These are phyloP conservation scores for Penicillium olsonii DNA, from an alignment of 2,329 filamentous ascomycete genomes.

Conservation along the genomic window DNA sequence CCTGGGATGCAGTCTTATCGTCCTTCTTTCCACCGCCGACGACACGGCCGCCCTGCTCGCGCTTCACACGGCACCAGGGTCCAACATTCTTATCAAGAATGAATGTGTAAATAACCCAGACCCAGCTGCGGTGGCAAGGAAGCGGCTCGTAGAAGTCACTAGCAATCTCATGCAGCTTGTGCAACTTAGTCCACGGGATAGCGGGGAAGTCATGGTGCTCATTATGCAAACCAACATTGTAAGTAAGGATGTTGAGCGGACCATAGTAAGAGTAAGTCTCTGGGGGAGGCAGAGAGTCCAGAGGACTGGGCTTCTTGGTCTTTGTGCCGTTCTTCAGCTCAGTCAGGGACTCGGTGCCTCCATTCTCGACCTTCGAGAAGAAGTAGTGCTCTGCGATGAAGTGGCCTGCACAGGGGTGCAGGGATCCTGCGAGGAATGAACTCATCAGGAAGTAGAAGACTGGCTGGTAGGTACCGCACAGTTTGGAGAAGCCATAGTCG, in stretches of 20 bases:
- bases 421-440: conserved; percentile 87
- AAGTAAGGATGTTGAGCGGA: conserved; percentile 84
- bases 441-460: conserved; percentile 83
- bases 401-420: conserved; percentile 93
- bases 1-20: conserved; percentile 7
- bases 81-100: conserved; percentile 87
- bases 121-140: conserved; percentile 87
- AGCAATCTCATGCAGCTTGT: conserved; percentile 74
- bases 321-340: conserved; percentile 45
- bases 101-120: conserved; percentile 92
- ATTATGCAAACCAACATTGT: conserved; percentile 97
- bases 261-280: conserved; percentile 99
- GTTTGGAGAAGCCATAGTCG: conserved; percentile 67
- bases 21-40: conserved; percentile 48
- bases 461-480: conserved; percentile 57
- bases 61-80: conserved; percentile 89
- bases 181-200: conserved; percentile 88
- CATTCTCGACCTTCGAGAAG: conserved; percentile 47
- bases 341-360: conserved; percentile 53
- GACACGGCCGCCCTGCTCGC: conserved; percentile 71
- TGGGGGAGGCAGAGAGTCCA: conserved; percentile 68
- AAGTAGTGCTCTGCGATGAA: conserved; percentile 99
- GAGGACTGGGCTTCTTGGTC: conserved; percentile 49
- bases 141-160: conserved; percentile 89
- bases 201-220: conserved; percentile 99